Conservation (phyloP, 495 filamentous ascomycete genomes). For the Lentithecium fluviatile region DNA sequence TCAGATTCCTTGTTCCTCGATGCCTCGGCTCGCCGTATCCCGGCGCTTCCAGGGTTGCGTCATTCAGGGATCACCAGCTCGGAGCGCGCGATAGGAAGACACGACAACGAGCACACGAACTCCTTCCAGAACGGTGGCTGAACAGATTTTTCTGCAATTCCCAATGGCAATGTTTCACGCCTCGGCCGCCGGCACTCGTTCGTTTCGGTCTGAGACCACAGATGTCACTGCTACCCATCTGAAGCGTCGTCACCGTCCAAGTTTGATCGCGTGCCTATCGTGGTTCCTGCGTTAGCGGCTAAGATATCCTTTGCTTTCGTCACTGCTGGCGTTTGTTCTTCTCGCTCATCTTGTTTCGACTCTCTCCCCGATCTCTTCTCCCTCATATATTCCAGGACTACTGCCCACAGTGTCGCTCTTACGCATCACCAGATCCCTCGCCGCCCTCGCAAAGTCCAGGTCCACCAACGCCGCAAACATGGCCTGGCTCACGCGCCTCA, state of each 20-base stretch:
- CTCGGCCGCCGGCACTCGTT: too few species aligned
- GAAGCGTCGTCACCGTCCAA: not conserved
- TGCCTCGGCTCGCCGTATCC: too few species aligned
- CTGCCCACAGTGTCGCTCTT: constrained; percentile 1
- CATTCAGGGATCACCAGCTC: too few species aligned
- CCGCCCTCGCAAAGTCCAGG: not conserved
- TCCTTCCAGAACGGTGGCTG: too few species aligned
- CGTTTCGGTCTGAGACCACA: not conserved
- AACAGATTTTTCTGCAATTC: too few species aligned
- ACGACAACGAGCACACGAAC: too few species aligned
- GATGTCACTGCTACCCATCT: not conserved
- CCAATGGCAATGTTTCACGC: too few species aligned
- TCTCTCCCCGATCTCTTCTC: not conserved
- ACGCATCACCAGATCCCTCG: not conserved
- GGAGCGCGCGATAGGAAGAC: too few species aligned
- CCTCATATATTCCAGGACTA: not conserved
- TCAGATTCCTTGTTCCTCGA: too few species aligned
- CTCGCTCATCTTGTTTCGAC: not conserved
- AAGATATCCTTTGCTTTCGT: not conserved
- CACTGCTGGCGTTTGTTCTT: too few species aligned
- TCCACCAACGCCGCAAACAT: constrained; percentile 5
- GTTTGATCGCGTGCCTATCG: constrained; percentile 10
- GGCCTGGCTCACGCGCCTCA: constrained; percentile 46
- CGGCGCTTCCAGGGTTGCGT: too few species aligned
- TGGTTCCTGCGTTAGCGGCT: constrained; percentile 9